A percentile compares a stretch with the other conserved stretches of the same genome.
These are phyloP conservation scores for Boletus subcaerulescens DNA, from an alignment of 768 basidiomycete species.

Conservation along the genomic window DNA sequence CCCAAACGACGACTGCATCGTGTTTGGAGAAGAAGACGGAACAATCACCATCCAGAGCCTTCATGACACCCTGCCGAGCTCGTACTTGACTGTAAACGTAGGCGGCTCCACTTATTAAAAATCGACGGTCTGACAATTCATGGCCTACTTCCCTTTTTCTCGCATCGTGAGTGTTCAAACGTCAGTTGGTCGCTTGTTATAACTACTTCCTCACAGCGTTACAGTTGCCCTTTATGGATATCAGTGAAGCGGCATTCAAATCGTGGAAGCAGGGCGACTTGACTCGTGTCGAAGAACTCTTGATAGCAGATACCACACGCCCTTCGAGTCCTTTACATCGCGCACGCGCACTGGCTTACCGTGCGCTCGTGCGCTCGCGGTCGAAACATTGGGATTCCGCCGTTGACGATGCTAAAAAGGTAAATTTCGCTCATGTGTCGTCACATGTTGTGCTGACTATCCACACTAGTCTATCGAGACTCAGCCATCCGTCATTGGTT, in stretches of 20 bases:
- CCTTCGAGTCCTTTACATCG: not conserved
- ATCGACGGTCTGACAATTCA: not conserved
- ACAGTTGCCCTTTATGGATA: not conserved
- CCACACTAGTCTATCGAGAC: not conserved
- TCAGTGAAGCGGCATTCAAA: not conserved
- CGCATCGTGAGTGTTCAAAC: not conserved
- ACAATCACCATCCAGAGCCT: not conserved
- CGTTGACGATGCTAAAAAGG: slow-evolving; percentile 7
- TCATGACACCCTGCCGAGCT: not conserved
- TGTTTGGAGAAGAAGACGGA: not conserved
- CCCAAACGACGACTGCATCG: not conserved
- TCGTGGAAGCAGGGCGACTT: slow-evolving; percentile 1
- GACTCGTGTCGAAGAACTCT: not conserved
- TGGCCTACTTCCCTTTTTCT: too few relatives aligned
- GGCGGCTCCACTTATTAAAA: not conserved
- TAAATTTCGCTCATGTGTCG: not conserved
- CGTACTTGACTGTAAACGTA: not conserved
- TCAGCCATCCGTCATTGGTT: slow-evolving; percentile 4
- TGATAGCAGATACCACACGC: not conserved
- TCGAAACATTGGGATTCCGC: not conserved
- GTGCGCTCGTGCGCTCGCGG: not conserved
- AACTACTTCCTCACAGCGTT: not conserved
- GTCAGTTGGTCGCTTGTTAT: not conserved
- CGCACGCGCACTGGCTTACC: slow-evolving; percentile 3
- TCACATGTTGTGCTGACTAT: not conserved